Evolutionary conservation across 768 basidiomycete genomes (phyloP), one percentile per base, ranked within the genome.

Genomic region (Rhizopogon salebrosus): DNA sequence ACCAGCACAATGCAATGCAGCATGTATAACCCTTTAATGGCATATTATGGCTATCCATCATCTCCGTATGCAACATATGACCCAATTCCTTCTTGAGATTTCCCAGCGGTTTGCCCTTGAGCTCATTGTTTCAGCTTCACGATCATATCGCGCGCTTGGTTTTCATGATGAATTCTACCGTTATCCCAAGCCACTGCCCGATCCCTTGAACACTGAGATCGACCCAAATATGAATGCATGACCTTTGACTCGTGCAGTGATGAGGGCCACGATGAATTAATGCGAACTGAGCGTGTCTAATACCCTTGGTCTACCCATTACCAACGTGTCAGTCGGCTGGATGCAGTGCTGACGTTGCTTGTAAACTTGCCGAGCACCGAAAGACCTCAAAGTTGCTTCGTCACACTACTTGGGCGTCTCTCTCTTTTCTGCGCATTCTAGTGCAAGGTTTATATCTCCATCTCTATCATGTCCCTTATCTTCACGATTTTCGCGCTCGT

Each of bases 401-500:
- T 42, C 14, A 23, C n/a, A n/a, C n/a, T n/a, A n/a, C n/a, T n/a
- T 22, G 6, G 20, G n/a, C 27, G 1, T 31, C 27, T 29, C 27
- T 22, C 14, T 22, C 43, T 31, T n/a, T n/a, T 9, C 18, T 29
- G 9, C 31, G 3, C 27, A 3, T 11, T 6, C 26, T 7, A 18
- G 10, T 13, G 18, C 4, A 13, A 31, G 13, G 18, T 14, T 9
- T 46, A 3, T 22, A 23, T 35, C 2, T 29, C 14, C 13, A 7
- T 49, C 23, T 23, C 40, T 11, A 60, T 51, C 55, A 92, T 92
- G 89, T 80, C 89, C 56, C 80, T 95, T 52, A 82, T 93, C 38
- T 61, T 93, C 51, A 80, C 89, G 23, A 89, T 95, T 55, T 92
- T 98, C 64, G 67, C 78, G 16, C 78, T 94, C 49, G 90, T 91